Base-by-base conservation (phyloP, 257 asterid genomes). In the Solanum microdontum region DNA sequence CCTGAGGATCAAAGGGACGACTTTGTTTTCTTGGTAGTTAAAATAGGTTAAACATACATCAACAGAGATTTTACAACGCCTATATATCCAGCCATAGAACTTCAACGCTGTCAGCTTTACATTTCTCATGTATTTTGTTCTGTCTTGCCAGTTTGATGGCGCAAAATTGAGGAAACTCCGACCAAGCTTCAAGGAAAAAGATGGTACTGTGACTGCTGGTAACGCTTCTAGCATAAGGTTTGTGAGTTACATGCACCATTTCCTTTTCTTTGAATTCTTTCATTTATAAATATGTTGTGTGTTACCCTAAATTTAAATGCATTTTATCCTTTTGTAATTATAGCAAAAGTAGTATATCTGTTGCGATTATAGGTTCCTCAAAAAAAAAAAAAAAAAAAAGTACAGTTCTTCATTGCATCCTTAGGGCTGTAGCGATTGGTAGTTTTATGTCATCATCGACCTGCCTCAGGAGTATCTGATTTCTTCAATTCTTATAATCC, bases 201-300 rank as follows among this genome's bases (percentile, higher is more conserved):
- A 96, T 24, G 99, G 99, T 84, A 90, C 94, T 51, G 99, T 97
- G 85, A 97, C 99, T 72, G 99, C 99, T 83, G 99, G 99, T 64
- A 97, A 97, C 86, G 98, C 99, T 77, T 97, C 99, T 74, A 97
- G 99, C 92, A 93, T 97, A 92, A 97, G 99, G 99, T 95, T 43
- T 83, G 84, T 82, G 87, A 36, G 28, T 14, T 87, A 23, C 55
- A 37, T 75, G 58, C 83, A 11, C 55, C 83, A 75, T 37, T 24
- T 75, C 2, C 51, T 86, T 36, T n/a, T 36, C 58, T 75, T 23
- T 75, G 12, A 11, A 5, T 36, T 75, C 23, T 37, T 37, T 23
- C 32, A 12, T 23, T 37, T 75, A 37, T 36, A 37, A 11, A 75
- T 75, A 2, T 21, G 51, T 24, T 11, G 11, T 37, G 48, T 40